These are phyloP conservation scores for Cymbopogon flexuosus DNA, from an alignment of 202 grass and related monocot genomes.

Conservation along the genomic window DNA sequence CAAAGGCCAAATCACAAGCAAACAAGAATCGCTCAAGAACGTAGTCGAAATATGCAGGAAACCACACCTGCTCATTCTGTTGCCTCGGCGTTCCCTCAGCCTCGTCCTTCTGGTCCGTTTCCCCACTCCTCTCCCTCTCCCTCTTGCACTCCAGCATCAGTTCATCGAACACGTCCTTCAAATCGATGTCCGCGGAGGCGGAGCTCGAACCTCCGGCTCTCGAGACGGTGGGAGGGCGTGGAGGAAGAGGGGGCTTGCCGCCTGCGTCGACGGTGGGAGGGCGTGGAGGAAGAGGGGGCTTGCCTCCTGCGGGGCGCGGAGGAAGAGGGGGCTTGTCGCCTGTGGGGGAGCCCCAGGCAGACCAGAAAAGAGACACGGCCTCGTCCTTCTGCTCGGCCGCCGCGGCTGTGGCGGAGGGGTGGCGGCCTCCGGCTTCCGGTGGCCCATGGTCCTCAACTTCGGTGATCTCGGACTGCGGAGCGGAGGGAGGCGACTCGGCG, in stretches of 20 bases:
- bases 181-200: background rate
- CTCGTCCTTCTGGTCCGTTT: background rate
- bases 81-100: background rate
- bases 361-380: background rate
- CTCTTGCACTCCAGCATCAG: background rate
- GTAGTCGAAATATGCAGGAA: background rate
- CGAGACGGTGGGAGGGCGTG: background rate
- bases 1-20: background rate
- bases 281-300: background rate
- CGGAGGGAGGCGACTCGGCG: background rate
- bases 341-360: background rate
- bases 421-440: background rate
- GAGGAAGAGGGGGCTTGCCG: background rate
- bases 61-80: background rate
- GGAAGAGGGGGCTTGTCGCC: too few species aligned
- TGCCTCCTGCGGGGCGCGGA: background rate
- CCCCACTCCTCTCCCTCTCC: background rate
- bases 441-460: background rate
- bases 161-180: background rate
- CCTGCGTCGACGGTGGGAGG: too few species aligned
- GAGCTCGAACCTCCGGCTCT: background rate
- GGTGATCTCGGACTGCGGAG: background rate
- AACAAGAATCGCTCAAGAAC: conserved; percentile 16
- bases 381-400: background rate
- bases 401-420: background rate